Evolutionary conservation across 2,329 filamentous ascomycete species (phyloP), one percentile per base, ranked within the genome.

Genomic region (Botrytis fabae): DNA sequence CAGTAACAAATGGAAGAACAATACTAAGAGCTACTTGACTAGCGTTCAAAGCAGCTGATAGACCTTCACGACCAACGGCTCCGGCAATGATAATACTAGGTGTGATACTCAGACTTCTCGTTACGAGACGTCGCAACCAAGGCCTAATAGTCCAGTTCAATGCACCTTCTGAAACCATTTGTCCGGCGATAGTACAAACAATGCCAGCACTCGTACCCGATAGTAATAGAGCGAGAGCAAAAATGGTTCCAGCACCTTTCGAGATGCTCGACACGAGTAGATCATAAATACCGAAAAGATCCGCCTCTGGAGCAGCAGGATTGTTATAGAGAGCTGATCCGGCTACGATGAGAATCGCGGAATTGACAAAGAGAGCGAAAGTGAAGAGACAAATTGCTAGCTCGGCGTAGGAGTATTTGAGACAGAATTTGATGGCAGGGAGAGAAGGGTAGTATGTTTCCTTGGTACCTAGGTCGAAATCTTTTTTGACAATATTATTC

Each of bases 111-210:
- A 97, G 93, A 68, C 87, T 89, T 40, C 94, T 88, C 0, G 94
- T 97, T 68, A 95, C 82, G 6, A 97, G 86, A 18, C 94, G 87
- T 3, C 94, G 90, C 16, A 95, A 79, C 94, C 94, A 97, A 0
- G 94, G 94, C 74, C 86, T 86, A 46, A 95, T 82, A 8, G 83
- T 89, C 92, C 93, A 94, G 64, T 89, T 89, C 62, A 97, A 81
- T 74, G 94, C 93, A 10, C 94, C 94, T 81, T 97, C 94, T 75
- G 90, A 91, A 35, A 97, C 91, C 90, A 97, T 96, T 81, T 97
- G 94, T 0, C 94, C 94, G 0, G 94, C 89, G 77, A 97, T 96
- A 1, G 94, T 97, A 83, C 94, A 97, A 3, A 97, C 91, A 51
- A 97, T 93, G 9, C 94, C 94, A 0, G 94, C 94, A 0, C 91